A percentile compares a stretch with the other conserved stretches of the same genome.
Conservation (phyloP, 2,329 filamentous ascomycete genomes). For the Talaromyces sp. region DNA sequence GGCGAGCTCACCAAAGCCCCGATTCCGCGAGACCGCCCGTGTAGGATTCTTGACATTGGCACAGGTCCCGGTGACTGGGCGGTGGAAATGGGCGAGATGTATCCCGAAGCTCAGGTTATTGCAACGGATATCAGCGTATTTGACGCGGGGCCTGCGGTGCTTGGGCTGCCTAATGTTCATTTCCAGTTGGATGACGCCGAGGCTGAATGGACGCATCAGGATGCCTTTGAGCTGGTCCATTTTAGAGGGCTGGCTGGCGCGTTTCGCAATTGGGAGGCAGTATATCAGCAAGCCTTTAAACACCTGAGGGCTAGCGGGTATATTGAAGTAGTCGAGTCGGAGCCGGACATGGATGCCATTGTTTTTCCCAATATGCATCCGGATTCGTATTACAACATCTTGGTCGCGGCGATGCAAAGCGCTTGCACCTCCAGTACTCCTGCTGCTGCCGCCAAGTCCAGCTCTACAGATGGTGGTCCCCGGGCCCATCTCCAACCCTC, state of each 20-base stretch:
- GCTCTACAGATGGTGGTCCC: conserved; percentile 29
- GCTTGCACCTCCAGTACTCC: conserved; percentile 31
- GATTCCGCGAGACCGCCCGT: conserved; percentile 17
- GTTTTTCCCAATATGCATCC: conserved; percentile 14
- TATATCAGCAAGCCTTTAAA: conserved; percentile 42
- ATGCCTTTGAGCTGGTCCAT: conserved; percentile 46
- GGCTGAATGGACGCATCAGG: conserved; percentile 43
- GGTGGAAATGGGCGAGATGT: conserved; percentile 39
- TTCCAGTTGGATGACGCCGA: conserved; percentile 48
- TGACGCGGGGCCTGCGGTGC: conserved; percentile 32
- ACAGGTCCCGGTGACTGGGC: conserved; percentile 48
- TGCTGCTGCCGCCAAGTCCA: conserved; percentile 5
- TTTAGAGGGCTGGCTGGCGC: conserved; percentile 43
- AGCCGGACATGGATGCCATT: conserved; percentile 23
- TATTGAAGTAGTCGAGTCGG: conserved; percentile 42
- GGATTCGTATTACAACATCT: conserved; percentile 29
- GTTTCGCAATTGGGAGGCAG: conserved; percentile 41
- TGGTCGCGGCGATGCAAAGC: conserved; percentile 26
- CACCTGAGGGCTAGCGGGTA: conserved; percentile 42
- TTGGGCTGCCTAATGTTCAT: conserved; percentile 34
- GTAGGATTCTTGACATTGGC: conserved; percentile 38
- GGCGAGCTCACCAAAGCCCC: conserved; percentile 26
- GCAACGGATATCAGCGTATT: conserved; percentile 39
- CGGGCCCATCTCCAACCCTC: conserved; percentile 38
- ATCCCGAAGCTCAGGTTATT: conserved; percentile 43